Conservation (phyloP, 2,329 filamentous ascomycete genomes). For the Daldinia sp. region DNA sequence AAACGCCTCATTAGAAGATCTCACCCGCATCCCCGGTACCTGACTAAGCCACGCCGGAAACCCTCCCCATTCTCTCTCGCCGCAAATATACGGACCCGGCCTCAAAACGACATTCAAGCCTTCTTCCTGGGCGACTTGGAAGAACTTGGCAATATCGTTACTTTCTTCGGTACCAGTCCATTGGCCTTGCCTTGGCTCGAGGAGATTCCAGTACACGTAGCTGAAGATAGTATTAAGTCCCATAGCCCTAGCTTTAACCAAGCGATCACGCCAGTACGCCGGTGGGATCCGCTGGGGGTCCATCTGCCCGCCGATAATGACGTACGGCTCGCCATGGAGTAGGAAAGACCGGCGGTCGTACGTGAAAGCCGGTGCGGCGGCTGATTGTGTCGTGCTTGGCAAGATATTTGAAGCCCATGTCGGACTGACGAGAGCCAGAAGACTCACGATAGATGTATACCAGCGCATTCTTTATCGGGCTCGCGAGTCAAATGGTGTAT, state of each 20-base stretch:
- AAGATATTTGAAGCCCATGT: conserved; percentile 1
- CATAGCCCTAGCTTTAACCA: conserved; percentile 56
- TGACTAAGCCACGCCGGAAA: conserved; percentile 56
- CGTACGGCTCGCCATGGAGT: conserved; percentile 51
- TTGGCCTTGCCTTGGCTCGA: conserved; percentile 52
- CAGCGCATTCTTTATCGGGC: conserved; percentile 16
- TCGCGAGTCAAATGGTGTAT: background rate
- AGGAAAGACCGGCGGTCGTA: conserved; percentile 52
- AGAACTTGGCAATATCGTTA: conserved; percentile 59
- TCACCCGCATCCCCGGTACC: conserved; percentile 52
- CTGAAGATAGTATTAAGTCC: conserved; percentile 60
- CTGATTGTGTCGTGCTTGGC: conserved; percentile 19
- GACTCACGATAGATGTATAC: background rate
- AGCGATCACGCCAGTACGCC: conserved; percentile 56
- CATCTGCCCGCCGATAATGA: conserved; percentile 60
- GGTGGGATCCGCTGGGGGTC: conserved; percentile 59
- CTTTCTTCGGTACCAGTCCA: conserved; percentile 50
- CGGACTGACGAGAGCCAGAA: conserved; percentile 1
- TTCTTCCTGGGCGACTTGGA: conserved; percentile 56
- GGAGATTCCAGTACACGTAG: conserved; percentile 60
- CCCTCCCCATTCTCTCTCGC: conserved; percentile 59
- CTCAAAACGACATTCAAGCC: conserved; percentile 56
- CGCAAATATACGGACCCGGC: conserved; percentile 59
- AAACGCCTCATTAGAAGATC: conserved; percentile 52
- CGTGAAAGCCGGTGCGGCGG: conserved; percentile 45